These are phyloP conservation scores for Blastobotrys muscicola DNA, from an alignment of 805 yeast species.

Conservation along the genomic window DNA sequence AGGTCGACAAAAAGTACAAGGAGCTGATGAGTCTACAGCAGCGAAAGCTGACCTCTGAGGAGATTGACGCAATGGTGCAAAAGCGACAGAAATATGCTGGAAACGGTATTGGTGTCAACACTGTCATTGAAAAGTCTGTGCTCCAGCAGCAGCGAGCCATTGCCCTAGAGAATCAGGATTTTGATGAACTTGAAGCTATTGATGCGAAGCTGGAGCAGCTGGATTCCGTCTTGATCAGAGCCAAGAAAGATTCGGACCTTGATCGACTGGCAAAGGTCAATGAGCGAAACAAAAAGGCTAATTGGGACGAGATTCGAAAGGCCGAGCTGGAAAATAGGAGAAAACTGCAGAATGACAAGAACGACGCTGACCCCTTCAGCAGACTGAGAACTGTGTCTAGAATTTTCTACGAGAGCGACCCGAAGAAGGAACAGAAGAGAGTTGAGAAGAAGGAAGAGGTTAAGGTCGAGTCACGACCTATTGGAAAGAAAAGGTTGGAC, in stretches of 20 bases:
- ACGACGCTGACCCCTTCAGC: constrained; percentile 68
- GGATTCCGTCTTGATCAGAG: constrained; percentile 11
- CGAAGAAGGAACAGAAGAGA: constrained; percentile 47
- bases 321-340: constrained; percentile 64
- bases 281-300: constrained; percentile 75
- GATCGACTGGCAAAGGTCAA: constrained; percentile 60
- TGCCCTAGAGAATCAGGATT: constrained; percentile 44
- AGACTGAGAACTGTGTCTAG: constrained; percentile 83
- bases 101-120: constrained; percentile 53
- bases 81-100: constrained; percentile 57
- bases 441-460: constrained; percentile 45
- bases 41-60: constrained; percentile 55
- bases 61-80: constrained; percentile 70
- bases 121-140: constrained; percentile 64
- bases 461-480: constrained; percentile 24
- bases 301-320: constrained; percentile 63
- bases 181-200: constrained; percentile 24
- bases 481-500: constrained; percentile 34
- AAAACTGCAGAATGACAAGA: constrained; percentile 25
- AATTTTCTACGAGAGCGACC: constrained; percentile 54
- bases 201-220: constrained; percentile 26
- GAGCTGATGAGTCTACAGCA: constrained; percentile 55
- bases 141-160: constrained; percentile 65
- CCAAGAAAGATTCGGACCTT: constrained; percentile 9
- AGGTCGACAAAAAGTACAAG: constrained; percentile 52